Evolutionary conservation across 345 rosid species (phyloP), one percentile per base, ranked within the genome.

Genomic region (Populus simonii): DNA sequence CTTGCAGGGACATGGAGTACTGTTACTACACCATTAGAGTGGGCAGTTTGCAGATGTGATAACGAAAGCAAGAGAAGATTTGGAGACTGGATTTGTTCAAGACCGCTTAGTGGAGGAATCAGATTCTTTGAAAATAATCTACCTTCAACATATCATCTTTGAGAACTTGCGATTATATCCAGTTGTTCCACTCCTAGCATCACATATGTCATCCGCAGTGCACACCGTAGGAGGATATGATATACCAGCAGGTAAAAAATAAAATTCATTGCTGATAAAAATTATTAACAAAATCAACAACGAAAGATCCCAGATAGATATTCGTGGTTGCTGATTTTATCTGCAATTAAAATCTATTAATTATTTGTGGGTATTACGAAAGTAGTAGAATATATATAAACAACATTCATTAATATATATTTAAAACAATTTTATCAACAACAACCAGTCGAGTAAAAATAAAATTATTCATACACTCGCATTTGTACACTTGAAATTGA

Each of bases 121-220:
- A 16, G 45, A 75, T 31, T 16, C 71, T 43, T 25, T 76, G 12
- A 35, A 36, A 23, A 55, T 80, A 61, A 66, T 41, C 9, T 71
- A 75, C 31, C 79, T 80, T 16, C 75, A 69, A 49, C 70, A 15
- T 17, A 71, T 80, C 18, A 20, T 80, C 41, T 13, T 18, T 5
- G 78, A 79, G 59, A 74, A 67, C 12, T n/a, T 68, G 6, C 49
- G 78, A 10, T n/a, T 79, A 10, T 70, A 53, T 16, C 83, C 83
- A 3, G 25, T 66, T 1, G 59, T 55, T 9, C 83, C 83, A 12
- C 76, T 74, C 1, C 63, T 80, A 1, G 23, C 69, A 12, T 79
- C 79, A 4, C 83, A 75, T 17, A 7, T 22, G 43, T 25, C 83
- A 62, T 57, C 78, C 3, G 51, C 63, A 6, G 69, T 75, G 43